Evolutionary conservation across 345 rosid genomes (phyloP).

Genomic region (Gossypium turneri): DNA sequence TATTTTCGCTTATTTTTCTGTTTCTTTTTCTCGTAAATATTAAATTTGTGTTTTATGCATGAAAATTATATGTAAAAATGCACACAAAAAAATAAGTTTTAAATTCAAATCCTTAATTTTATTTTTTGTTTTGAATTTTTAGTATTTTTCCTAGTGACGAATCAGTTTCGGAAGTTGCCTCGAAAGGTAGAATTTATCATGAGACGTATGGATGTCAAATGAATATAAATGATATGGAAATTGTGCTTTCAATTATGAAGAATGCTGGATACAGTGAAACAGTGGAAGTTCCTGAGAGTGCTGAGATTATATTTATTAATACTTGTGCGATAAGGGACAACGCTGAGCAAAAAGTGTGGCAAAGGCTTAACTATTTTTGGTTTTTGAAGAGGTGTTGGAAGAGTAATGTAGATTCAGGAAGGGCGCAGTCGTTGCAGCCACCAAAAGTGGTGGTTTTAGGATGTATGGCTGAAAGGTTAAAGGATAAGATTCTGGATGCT

Average conservation of each 20-base stretch:
- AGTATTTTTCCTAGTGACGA: constrained; percentile 31
- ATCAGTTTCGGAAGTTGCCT: constrained; percentile 31
- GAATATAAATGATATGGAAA: constrained; percentile 96
- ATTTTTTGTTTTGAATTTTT: constrained; percentile 8
- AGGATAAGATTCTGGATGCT: constrained; percentile 85
- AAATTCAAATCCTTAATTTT: not conserved
- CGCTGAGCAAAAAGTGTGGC: constrained; percentile 96
- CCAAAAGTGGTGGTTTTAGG: constrained; percentile 95
- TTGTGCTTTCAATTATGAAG: constrained; percentile 87
- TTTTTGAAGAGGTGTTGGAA: constrained; percentile 90
- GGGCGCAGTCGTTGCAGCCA: constrained; percentile 58
- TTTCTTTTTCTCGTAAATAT: not conserved
- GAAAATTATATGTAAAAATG: not conserved
- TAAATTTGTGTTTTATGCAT: not conserved
- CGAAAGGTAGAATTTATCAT: constrained; percentile 75
- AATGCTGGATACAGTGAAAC: constrained; percentile 68
- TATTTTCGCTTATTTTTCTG: no score
- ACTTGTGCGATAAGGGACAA: constrained; percentile 92
- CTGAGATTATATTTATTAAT: constrained; percentile 82
- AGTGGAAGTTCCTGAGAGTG: constrained; percentile 72
- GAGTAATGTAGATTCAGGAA: constrained; percentile 58
- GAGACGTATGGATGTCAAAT: constrained; percentile 96
- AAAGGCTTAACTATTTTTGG: constrained; percentile 94
- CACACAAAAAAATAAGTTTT: not conserved
- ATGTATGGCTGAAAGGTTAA: constrained; percentile 95